phyloP scores from a whole-genome alignment of 768 basidiomycete species.

The Sutorius australiensis region DNA sequence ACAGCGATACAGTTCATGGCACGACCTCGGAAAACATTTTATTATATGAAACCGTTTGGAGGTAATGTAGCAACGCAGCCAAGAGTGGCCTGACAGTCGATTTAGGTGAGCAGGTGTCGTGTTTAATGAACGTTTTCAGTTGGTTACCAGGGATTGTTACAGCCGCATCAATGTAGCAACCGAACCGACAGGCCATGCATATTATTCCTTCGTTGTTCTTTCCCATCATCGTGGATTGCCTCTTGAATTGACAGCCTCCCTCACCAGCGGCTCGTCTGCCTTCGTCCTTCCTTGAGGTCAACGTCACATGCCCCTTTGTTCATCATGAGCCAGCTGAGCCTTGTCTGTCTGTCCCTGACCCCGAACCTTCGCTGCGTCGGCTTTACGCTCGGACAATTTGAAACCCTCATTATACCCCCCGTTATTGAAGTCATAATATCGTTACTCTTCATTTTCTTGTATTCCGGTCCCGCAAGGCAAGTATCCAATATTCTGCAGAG shows the following conservation, averaged over 20 bases:
- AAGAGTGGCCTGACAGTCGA: background rate
- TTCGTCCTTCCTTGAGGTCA: conserved; percentile 26
- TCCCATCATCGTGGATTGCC: conserved; percentile 26
- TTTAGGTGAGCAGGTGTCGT: background rate
- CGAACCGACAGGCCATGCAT: conserved; percentile 5
- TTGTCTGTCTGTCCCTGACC: conserved; percentile 64
- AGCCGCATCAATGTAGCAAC: conserved; percentile 19
- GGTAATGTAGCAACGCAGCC: background rate
- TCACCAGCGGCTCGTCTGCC: conserved; percentile 46
- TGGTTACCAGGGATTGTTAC: conserved; percentile 15
- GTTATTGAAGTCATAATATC: conserved; percentile 61
- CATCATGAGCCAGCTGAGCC: conserved; percentile 41
- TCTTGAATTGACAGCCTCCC: conserved; percentile 8
- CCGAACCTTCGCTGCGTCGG: conserved; percentile 68
- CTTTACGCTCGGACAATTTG: conserved; percentile 44
- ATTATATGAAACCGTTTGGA: background rate
- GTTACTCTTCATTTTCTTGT: conserved; percentile 46
- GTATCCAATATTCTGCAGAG: conserved; percentile 20
- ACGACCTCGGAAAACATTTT: background rate
- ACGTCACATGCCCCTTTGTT: conserved; percentile 35
- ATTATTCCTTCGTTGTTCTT: conserved; percentile 10
- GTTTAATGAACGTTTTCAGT: background rate
- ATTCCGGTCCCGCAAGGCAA: conserved; percentile 47
- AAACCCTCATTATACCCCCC: conserved; percentile 57
- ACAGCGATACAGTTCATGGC: no score